phyloP scores from a whole-genome alignment of 1,284 basidiomycete genomes.

The Sporisorium scitamineum region DNA sequence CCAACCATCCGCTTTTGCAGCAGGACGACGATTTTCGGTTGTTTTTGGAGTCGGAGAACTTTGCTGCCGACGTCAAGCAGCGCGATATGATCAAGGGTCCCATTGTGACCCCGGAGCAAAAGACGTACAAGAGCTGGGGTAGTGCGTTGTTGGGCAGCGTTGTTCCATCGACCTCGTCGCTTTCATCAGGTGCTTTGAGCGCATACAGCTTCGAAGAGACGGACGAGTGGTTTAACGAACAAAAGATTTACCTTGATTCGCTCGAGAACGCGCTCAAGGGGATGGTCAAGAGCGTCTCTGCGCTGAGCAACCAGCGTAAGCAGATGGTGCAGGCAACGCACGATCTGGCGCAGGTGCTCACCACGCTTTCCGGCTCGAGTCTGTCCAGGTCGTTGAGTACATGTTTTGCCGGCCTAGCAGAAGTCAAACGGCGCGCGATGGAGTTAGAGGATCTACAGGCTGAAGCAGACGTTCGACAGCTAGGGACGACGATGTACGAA shows the following conservation, averaged over 20 bases:
- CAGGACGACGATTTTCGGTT: constrained; percentile 70
- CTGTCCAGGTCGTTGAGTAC: constrained; percentile 68
- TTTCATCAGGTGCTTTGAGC: constrained; percentile 38
- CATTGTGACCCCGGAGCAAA: constrained; percentile 66
- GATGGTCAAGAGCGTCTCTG: constrained; percentile 85
- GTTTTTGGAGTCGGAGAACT: constrained; percentile 70
- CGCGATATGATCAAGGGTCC: constrained; percentile 71
- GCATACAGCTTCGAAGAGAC: constrained; percentile 90
- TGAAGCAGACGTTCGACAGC: constrained; percentile 61
- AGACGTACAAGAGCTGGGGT: constrained; percentile 62
- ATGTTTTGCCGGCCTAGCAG: constrained; percentile 68
- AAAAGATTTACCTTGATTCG: constrained; percentile 85
- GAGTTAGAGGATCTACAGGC: constrained; percentile 62
- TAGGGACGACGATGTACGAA: constrained; percentile 84
- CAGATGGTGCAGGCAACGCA: constrained; percentile 68
- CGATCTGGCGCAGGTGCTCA: constrained; percentile 64
- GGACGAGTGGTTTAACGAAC: constrained; percentile 96
- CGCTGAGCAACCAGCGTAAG: constrained; percentile 81
- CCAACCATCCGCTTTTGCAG: constrained; percentile 70
- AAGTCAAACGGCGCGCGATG: constrained; percentile 60
- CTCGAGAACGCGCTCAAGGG: constrained; percentile 89
- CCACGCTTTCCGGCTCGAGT: constrained; percentile 67
- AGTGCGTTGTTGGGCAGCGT: constrained; percentile 36
- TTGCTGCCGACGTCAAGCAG: constrained; percentile 75
- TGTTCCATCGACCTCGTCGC: constrained; percentile 52